Conservation (phyloP, 352 stramenopile species). For the Pythium rhizo-oryzae region DNA sequence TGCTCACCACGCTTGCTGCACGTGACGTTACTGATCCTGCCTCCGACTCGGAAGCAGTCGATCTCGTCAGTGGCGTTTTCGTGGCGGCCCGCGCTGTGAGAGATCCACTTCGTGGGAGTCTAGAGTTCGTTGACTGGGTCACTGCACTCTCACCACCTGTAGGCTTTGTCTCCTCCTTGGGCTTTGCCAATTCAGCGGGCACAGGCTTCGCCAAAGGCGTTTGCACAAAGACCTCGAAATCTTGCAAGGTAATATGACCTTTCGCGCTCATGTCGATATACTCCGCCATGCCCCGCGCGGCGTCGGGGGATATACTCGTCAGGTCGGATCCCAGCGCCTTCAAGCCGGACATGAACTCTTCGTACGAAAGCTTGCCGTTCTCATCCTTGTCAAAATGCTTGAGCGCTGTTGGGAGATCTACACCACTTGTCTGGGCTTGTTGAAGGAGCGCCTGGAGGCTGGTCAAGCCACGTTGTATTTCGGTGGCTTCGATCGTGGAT, state of each 20-base stretch:
- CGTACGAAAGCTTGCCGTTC: slow-evolving; percentile 53
- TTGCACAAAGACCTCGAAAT: slow-evolving; percentile 43
- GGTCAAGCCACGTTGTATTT: slow-evolving; percentile 27
- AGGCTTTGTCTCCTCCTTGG: not conserved
- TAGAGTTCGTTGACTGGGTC: not conserved
- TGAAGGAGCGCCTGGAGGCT: slow-evolving; percentile 54
- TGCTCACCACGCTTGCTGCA: not conserved
- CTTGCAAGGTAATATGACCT: slow-evolving; percentile 39
- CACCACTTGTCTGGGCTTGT: slow-evolving; percentile 45
- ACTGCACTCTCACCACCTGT: not conserved
- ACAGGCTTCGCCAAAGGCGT: not conserved
- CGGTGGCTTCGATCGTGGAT: not conserved
- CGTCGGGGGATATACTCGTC: slow-evolving; percentile 32
- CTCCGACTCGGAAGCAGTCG: slow-evolving; percentile 6
- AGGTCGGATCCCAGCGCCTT: slow-evolving; percentile 48
- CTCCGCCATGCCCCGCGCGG: slow-evolving; percentile 38
- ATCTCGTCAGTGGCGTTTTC: not conserved
- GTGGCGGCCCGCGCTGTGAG: slow-evolving; percentile 1
- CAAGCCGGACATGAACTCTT: slow-evolving; percentile 54
- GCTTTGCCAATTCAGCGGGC: not conserved
- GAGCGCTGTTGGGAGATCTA: slow-evolving; percentile 59
- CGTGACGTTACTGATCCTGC: not conserved
- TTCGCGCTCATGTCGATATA: slow-evolving; percentile 35
- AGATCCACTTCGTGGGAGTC: not conserved
- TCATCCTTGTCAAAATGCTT: slow-evolving; percentile 80